Evolutionary conservation across 768 basidiomycete species (phyloP).

Genomic region (Pisolithus microcarpus): DNA sequence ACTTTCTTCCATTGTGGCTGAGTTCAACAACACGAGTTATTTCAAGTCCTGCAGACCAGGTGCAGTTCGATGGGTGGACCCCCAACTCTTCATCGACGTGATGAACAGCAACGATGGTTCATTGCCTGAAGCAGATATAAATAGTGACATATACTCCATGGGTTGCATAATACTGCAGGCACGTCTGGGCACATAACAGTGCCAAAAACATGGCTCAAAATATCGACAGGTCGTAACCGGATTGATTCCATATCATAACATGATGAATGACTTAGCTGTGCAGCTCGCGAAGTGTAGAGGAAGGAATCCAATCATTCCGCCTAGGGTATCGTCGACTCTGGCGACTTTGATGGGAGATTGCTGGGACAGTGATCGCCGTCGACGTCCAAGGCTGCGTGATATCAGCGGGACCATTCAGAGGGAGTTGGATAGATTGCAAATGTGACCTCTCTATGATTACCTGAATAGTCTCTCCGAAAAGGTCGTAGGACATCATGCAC

Average conservation of each 20-base stretch:
- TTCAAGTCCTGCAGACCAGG: slow-evolving; percentile 7
- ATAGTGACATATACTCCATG: slow-evolving; percentile 16
- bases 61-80: slow-evolving; percentile 11
- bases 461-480: no score
- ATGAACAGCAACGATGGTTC: background rate
- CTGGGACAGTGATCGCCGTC: background rate
- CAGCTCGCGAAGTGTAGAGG: background rate
- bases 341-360: slow-evolving; percentile 6
- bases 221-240: slow-evolving; percentile 3
- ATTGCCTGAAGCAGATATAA: background rate
- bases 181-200: background rate
- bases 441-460: background rate
- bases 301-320: background rate
- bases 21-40: slow-evolving; percentile 24
- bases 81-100: slow-evolving; percentile 8
- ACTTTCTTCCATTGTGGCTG: slow-evolving; percentile 33
- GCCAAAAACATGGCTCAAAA: background rate
- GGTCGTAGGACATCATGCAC: no score
- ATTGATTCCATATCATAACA: background rate
- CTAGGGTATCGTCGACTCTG: background rate
- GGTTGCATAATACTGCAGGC: slow-evolving; percentile 18
- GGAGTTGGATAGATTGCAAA: background rate
- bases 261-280: background rate
- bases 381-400: background rate
- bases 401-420: background rate